These are phyloP conservation scores for Scleroderma bovista DNA, from an alignment of 768 basidiomycete genomes.

Conservation along the genomic window DNA sequence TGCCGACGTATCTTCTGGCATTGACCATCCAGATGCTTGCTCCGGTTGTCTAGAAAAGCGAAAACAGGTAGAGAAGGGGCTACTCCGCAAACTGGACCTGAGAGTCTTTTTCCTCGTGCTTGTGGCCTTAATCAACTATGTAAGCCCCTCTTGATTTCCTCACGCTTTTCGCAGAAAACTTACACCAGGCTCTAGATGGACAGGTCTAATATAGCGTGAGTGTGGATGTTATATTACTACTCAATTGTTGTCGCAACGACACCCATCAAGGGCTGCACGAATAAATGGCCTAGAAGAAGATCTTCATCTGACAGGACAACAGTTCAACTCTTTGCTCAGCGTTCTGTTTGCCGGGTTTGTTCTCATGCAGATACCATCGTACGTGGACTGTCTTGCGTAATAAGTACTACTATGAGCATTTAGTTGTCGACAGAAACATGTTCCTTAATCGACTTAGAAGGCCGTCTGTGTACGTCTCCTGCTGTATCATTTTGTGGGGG, in stretches of 20 bases:
- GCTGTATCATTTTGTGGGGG: conserved; percentile 66
- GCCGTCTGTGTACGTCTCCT: conserved; percentile 59
- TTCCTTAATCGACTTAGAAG: conserved; percentile 55
- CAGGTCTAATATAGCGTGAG: not conserved
- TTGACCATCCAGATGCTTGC: conserved; percentile 20
- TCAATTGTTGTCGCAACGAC: not conserved
- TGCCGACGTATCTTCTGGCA: too few relatives aligned
- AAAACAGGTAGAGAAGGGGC: conserved; percentile 33
- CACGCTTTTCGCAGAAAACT: not conserved
- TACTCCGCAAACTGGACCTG: conserved; percentile 35
- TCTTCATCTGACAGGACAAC: not conserved
- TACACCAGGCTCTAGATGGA: not conserved
- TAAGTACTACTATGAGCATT: not conserved
- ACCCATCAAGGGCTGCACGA: not conserved
- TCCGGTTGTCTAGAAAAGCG: conserved; percentile 37
- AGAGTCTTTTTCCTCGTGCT: conserved; percentile 38
- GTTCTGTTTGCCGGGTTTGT: not conserved
- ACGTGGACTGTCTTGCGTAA: not conserved
- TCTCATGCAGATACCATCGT: not conserved
- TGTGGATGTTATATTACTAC: not conserved
- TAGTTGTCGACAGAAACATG: conserved; percentile 46
- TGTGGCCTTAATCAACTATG: conserved; percentile 41
- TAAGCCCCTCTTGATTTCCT: conserved; percentile 21
- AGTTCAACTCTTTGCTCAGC: not conserved
- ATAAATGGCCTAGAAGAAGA: not conserved